Base-by-base conservation (phyloP, 2,329 filamentous ascomycete species). In the Emmonsiellopsis sp. region DNA sequence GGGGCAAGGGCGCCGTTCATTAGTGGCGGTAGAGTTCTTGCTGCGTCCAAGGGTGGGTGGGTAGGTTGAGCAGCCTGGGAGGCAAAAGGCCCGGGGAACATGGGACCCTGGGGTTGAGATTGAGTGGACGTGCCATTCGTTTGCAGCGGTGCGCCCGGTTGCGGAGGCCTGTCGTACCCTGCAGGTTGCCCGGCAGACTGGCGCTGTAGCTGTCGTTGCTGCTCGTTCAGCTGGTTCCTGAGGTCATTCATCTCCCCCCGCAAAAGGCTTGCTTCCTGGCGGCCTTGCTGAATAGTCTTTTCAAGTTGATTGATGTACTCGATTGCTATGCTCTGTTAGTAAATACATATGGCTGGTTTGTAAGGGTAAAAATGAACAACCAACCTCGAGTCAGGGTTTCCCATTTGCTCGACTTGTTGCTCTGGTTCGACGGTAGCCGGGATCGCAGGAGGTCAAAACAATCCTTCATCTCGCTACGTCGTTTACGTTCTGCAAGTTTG, bases 351-450 rank as follows among this genome's bases (percentile, higher is more conserved):
- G 63, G 60, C 51, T 31, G 34, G 17, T 34, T 31, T 32, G 5
- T 13, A n/a, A n/a, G 13, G 9, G 5, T 4, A 48, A 42, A 13
- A 9, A 7, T n/a, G 49, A 52, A 9, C 32, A 32, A 51, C 61
- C 49, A 64, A 74, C 72, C 72, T 68, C 72, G 64, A 27, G 72
- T 75, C 17, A 77, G 60, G 1, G 74, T 77, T 57, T 77, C 74
- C 74, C 74, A 77, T 64, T 77, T 77, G 62, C 74, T 77, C 6
- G 74, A 76, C 57, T 77, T 77, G 61, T 74, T 76, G 56, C 71
- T 74, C 57, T 75, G 73, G 52, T 63, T 69, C 13, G 71, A 65
- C 3, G 74, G 74, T 1, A 77, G 65, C 33, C 72, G 70, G 39
- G 68, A 60, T 33, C 74, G 68, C 43, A 77, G 60, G 17, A 68